Conservation (phyloP, 2,329 filamentous ascomycete genomes). For the Dactylonectria estremocensis region DNA sequence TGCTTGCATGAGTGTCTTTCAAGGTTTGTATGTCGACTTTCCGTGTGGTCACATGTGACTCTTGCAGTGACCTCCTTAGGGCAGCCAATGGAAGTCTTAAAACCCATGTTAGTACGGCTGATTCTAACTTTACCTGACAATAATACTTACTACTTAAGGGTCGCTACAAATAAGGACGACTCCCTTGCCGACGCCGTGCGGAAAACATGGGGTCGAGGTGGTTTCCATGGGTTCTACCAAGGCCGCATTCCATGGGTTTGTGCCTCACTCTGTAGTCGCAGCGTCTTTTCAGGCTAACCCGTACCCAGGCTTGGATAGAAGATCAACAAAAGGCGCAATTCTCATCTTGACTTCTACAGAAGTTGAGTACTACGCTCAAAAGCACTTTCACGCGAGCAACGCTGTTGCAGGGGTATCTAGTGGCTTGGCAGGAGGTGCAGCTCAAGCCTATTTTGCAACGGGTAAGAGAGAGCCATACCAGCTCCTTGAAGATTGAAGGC, state of each 20-base stretch:
- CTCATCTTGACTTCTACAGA: conserved; percentile 27
- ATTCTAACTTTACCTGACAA: background rate
- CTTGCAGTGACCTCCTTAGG: conserved; percentile 20
- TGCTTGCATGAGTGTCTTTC: conserved; percentile 27
- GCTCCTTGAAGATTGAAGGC: no score
- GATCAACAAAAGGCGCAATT: conserved; percentile 28
- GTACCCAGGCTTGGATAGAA: conserved; percentile 28
- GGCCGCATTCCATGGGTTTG: conserved; percentile 29
- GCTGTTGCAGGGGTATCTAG: conserved; percentile 13
- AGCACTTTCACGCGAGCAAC: conserved; percentile 7
- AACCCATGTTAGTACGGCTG: conserved; percentile 13
- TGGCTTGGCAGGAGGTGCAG: conserved; percentile 23
- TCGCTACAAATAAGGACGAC: conserved; percentile 20
- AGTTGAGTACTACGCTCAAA: conserved; percentile 24
- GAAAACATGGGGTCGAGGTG: conserved; percentile 25
- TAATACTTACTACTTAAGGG: background rate
- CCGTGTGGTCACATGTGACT: background rate
- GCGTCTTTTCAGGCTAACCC: background rate
- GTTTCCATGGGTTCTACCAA: conserved; percentile 27
- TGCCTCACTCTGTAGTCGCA: background rate
- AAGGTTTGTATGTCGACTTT: conserved; percentile 2
- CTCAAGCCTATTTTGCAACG: conserved; percentile 33
- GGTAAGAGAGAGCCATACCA: background rate
- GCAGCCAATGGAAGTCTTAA: conserved; percentile 28
- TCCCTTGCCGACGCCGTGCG: conserved; percentile 20